These are phyloP conservation scores for Auricularia cornea DNA, from an alignment of 768 basidiomycete genomes.

Conservation along the genomic window DNA sequence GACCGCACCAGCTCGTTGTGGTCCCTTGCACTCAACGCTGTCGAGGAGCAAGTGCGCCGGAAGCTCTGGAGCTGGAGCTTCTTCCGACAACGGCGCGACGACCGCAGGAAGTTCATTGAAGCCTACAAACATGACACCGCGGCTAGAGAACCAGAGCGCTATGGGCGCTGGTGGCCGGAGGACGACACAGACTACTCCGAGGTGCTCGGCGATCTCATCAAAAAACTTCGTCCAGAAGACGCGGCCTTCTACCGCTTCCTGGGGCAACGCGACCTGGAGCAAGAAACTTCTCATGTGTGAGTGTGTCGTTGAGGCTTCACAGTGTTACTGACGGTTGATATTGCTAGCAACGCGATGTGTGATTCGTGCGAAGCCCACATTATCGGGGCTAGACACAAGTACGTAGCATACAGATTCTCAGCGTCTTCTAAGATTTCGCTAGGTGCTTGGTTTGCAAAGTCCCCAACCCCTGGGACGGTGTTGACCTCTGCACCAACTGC, in stretches of 20 bases:
- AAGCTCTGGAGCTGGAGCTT: slow-evolving; percentile 23
- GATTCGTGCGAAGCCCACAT: not conserved
- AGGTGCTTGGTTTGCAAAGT: not conserved
- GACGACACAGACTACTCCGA: not conserved
- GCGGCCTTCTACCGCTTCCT: not conserved
- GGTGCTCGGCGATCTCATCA: not conserved
- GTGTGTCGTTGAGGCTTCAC: too few relatives aligned
- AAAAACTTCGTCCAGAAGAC: not conserved
- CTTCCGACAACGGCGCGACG: slow-evolving; percentile 22
- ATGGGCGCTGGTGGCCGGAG: not conserved
- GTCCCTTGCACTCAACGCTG: slow-evolving; percentile 23
- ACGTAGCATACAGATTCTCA: not conserved
- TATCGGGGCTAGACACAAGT: not conserved
- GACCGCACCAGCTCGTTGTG: slow-evolving; percentile 23
- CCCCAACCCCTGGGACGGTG: not conserved
- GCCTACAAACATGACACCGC: slow-evolving; percentile 9
- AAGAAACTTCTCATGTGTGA: not conserved
- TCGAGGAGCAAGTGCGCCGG: slow-evolving; percentile 15
- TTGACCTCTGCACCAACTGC: not conserved
- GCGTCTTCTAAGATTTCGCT: not conserved
- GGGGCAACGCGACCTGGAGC: not conserved
- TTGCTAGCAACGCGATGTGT: not conserved
- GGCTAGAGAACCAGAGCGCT: not conserved
- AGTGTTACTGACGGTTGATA: too few relatives aligned
- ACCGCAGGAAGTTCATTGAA: slow-evolving; percentile 21